Evolutionary conservation across 805 yeast genomes (phyloP).

Genomic region (Lipomyces chichibuensis): DNA sequence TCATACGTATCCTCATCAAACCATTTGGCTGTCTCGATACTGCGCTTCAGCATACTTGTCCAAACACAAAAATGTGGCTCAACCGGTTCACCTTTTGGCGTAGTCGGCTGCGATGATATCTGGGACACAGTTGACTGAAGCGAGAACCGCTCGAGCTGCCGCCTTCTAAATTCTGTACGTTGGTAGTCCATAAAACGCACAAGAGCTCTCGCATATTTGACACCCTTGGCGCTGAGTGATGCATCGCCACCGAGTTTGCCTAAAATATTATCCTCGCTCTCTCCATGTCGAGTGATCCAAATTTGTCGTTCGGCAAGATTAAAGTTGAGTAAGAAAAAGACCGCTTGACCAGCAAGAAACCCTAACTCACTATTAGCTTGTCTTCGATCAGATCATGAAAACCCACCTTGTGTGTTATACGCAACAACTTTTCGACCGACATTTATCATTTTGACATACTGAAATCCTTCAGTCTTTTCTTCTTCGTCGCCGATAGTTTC

Average conservation of each 20-base stretch:
- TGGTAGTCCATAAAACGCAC: slow-evolving; percentile 73
- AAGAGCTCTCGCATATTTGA: slow-evolving; percentile 70
- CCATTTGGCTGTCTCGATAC: slow-evolving; percentile 73
- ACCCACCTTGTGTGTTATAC: slow-evolving; percentile 69
- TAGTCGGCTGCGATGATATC: slow-evolving; percentile 41
- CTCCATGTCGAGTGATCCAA: slow-evolving; percentile 96
- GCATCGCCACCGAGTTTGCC: slow-evolving; percentile 96
- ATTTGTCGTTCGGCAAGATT: slow-evolving; percentile 87
- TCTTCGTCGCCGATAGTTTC: slow-evolving; percentile 85
- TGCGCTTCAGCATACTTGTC: slow-evolving; percentile 83
- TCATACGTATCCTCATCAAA: slow-evolving; percentile 77
- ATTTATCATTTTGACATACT: slow-evolving; percentile 92
- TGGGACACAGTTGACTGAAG: slow-evolving; percentile 50
- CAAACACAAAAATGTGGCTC: slow-evolving; percentile 87
- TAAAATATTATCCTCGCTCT: slow-evolving; percentile 76
- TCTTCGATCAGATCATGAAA: slow-evolving; percentile 36
- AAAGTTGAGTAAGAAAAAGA: slow-evolving; percentile 85
- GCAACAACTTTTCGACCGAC: slow-evolving; percentile 94
- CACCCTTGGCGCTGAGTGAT: slow-evolving; percentile 74
- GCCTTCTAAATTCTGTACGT: slow-evolving; percentile 65
- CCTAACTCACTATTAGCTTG: slow-evolving; percentile 43
- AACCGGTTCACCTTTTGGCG: slow-evolving; percentile 48
- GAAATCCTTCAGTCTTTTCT: slow-evolving; percentile 63
- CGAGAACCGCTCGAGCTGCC: slow-evolving; percentile 60
- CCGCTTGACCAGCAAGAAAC: slow-evolving; percentile 89